Conservation (phyloP, 768 basidiomycete genomes). For the Nidularia pulvinata region DNA sequence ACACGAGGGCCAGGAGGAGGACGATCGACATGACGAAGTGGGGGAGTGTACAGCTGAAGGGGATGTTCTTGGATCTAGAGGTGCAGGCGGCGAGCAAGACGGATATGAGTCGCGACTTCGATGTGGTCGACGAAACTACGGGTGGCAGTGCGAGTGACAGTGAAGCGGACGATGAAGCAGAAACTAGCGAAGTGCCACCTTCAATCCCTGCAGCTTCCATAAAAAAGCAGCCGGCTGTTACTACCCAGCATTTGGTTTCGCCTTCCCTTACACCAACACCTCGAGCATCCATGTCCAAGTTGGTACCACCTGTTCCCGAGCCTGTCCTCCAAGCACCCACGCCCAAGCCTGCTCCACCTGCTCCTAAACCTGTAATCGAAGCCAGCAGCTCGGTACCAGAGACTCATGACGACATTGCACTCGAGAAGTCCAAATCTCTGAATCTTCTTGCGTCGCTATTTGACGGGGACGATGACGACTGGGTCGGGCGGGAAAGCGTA, state of each 20-base stretch:
- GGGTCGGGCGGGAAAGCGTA: constrained; percentile 60
- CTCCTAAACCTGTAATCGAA: background rate
- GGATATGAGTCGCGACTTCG: constrained; percentile 11
- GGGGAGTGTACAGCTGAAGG: constrained; percentile 73
- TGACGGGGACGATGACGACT: constrained; percentile 43
- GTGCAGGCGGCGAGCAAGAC: constrained; percentile 14
- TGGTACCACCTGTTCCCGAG: constrained; percentile 3
- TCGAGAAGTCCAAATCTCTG: constrained; percentile 46
- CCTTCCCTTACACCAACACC: constrained; percentile 1
- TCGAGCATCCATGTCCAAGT: background rate
- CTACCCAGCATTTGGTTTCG: background rate
- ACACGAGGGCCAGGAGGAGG: constrained; percentile 54
- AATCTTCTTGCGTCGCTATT: constrained; percentile 55
- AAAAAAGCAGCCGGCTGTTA: background rate
- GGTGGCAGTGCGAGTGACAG: constrained; percentile 6
- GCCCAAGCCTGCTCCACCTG: constrained; percentile 1
- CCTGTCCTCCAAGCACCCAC: background rate
- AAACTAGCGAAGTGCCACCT: constrained; percentile 6
- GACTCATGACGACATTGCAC: constrained; percentile 24
- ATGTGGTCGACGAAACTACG: background rate
- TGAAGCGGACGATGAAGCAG: constrained; percentile 7
- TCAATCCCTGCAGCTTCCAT: background rate
- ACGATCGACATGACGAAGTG: constrained; percentile 76
- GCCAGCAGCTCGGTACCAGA: constrained; percentile 3
- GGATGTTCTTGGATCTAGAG: constrained; percentile 58